These are phyloP conservation scores for Ajuga reptans DNA, from an alignment of 305 asterid genomes.

Conservation along the genomic window DNA sequence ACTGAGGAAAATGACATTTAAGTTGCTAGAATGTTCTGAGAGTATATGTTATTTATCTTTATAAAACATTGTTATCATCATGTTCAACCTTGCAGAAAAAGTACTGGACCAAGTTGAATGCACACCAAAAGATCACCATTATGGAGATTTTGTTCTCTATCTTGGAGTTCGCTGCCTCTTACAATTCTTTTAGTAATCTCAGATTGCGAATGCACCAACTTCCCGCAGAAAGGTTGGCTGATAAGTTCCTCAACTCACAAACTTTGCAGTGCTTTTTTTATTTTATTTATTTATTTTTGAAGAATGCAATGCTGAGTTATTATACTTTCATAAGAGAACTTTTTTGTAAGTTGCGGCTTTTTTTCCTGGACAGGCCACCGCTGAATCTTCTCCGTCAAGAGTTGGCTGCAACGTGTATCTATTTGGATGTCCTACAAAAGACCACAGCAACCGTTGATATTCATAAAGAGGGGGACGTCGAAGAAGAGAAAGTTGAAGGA, in stretches of 20 bases:
- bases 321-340: conserved; percentile 19
- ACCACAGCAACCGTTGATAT: conserved; percentile 41
- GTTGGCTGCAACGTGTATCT: conserved; percentile 87
- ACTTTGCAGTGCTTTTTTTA: conserved; percentile 8
- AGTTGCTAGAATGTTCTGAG: conserved; percentile 22
- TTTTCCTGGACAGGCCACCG: conserved; percentile 62
- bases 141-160: conserved; percentile 85
- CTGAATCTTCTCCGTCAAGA: conserved; percentile 98
- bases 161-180: conserved; percentile 91
- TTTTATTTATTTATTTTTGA: neutral
- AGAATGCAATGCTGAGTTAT: neutral
- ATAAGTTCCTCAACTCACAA: conserved; percentile 10
- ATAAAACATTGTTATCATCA: conserved; percentile 13
- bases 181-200: conserved; percentile 81
- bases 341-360: conserved; percentile 14
- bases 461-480: conserved; percentile 32
- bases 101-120: conserved; percentile 78
- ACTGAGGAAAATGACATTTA: conserved; percentile 10
- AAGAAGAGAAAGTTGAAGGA: conserved; percentile 60
- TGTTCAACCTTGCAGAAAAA: conserved; percentile 58
- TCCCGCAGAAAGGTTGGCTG: conserved; percentile 70
- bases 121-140: conserved; percentile 62
- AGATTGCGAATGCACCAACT: conserved; percentile 79
- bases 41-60: neutral
- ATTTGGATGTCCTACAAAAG: conserved; percentile 86